phyloP scores from a whole-genome alignment of 768 basidiomycete genomes.

The Plicaturopsis crispa region DNA sequence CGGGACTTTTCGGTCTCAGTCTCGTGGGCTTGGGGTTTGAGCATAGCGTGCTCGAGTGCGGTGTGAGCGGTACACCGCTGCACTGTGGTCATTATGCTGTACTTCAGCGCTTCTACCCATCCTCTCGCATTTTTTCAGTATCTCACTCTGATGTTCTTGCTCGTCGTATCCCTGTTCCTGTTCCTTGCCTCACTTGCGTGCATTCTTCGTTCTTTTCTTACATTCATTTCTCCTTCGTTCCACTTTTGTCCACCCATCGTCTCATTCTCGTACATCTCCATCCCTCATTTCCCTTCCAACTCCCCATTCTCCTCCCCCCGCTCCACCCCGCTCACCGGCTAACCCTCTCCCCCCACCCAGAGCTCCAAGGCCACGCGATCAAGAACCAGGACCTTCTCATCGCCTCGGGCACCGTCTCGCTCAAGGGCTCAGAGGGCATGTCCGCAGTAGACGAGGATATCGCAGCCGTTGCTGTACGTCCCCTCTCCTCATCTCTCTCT shows the following conservation, averaged over 20 bases:
- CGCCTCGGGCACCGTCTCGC: constrained; percentile 79
- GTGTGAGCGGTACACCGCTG: too few relatives aligned
- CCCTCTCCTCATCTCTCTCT: constrained; percentile 11
- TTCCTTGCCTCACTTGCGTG: constrained; percentile 10
- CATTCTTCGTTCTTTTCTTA: constrained; percentile 10
- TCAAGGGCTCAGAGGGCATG: constrained; percentile 76
- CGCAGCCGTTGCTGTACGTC: constrained; percentile 43
- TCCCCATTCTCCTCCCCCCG: constrained; percentile 12
- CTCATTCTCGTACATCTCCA: constrained; percentile 1
- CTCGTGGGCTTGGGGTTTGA: too few relatives aligned
- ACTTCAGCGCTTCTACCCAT: not conserved
- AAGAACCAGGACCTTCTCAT: constrained; percentile 93
- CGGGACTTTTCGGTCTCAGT: too few relatives aligned
- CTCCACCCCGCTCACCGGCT: constrained; percentile 6
- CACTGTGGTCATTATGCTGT: too few relatives aligned
- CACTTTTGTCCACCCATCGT: constrained; percentile 10
- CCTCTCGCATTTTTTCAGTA: not conserved
- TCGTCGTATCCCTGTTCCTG: constrained; percentile 31
- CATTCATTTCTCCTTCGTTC: too few relatives aligned
- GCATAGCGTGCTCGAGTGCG: too few relatives aligned
- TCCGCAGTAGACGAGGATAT: constrained; percentile 89
- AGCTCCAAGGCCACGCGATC: constrained; percentile 94
- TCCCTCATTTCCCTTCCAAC: constrained; percentile 7
- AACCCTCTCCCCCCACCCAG: constrained; percentile 31
- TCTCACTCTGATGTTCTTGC: too few relatives aligned